Conservation (phyloP, 495 filamentous ascomycete species). For the Trichoderma reesei region DNA sequence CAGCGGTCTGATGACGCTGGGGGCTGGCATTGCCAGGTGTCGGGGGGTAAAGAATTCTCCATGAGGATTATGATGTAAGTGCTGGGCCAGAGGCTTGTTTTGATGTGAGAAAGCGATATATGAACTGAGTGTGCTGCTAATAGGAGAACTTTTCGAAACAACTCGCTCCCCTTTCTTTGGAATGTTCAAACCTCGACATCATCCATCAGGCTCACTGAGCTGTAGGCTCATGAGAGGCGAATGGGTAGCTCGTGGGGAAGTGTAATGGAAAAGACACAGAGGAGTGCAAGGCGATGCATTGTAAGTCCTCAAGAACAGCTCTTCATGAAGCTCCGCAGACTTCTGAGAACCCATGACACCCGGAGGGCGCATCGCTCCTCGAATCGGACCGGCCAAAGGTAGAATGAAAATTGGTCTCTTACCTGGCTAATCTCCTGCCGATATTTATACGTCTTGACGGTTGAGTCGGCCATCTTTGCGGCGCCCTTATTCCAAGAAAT, state of each 20-base stretch:
- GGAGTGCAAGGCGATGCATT: no score
- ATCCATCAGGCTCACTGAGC: no score
- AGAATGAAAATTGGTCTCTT: not conserved
- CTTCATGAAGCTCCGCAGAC: not conserved
- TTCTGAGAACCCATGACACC: not conserved
- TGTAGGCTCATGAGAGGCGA: no score
- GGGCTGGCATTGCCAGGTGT: not conserved
- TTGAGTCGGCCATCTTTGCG: slow-evolving; percentile 48
- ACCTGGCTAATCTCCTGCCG: slow-evolving; percentile 93
- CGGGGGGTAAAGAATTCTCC: not conserved
- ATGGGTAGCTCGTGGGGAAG: no score
- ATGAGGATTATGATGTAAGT: no score
- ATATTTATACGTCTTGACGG: slow-evolving; percentile 67
- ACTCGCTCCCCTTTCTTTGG: no score
- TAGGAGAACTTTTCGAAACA: no score
- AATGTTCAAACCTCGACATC: no score
- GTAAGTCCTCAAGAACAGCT: no score
- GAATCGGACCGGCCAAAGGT: not conserved
- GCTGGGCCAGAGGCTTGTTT: no score
- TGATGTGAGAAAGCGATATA: no score
- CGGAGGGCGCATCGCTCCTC: not conserved
- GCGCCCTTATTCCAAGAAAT: not conserved
- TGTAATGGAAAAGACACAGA: not conserved
- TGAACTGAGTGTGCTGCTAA: no score
- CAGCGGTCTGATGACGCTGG: not conserved